Conservation (phyloP, 1,284 basidiomycete species). For the Ceratobasidium theobromae region DNA sequence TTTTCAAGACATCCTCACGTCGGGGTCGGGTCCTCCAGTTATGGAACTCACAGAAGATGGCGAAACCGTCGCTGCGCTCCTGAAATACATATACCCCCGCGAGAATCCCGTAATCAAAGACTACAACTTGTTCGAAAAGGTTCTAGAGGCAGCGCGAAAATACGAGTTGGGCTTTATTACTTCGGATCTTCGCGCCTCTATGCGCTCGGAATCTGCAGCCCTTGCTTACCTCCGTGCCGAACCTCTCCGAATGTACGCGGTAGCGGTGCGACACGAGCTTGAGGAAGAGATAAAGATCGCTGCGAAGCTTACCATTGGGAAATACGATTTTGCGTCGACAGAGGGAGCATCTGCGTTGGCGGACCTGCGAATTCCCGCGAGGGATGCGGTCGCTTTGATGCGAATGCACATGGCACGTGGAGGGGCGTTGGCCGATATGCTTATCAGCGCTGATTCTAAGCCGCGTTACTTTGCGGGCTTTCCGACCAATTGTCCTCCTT, state of each 20-base stretch:
- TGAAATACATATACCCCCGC: slow-evolving; percentile 27
- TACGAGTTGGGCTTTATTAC: slow-evolving; percentile 26
- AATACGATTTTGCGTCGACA: slow-evolving; percentile 20
- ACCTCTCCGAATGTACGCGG: slow-evolving; percentile 22
- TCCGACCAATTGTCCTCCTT: slow-evolving; percentile 17
- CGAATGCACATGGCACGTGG: slow-evolving; percentile 29
- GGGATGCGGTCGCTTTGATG: slow-evolving; percentile 17
- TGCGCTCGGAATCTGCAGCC: slow-evolving; percentile 19
- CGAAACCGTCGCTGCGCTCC: slow-evolving; percentile 23
- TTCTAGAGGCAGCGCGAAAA: slow-evolving; percentile 22
- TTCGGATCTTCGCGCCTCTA: slow-evolving; percentile 31
- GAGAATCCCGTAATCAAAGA: slow-evolving; percentile 16
- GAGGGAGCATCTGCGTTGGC: neutral
- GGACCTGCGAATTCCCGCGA: neutral
- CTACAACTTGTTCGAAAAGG: slow-evolving; percentile 19
- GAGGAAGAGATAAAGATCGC: slow-evolving; percentile 2
- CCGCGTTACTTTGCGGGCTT: slow-evolving; percentile 16
- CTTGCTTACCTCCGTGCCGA: slow-evolving; percentile 14
- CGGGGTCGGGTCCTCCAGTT: slow-evolving; percentile 24
- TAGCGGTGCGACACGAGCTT: slow-evolving; percentile 18
- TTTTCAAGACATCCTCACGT: slow-evolving; percentile 24
- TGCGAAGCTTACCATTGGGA: slow-evolving; percentile 27
- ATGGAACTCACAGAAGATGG: slow-evolving; percentile 25
- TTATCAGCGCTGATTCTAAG: slow-evolving; percentile 5
- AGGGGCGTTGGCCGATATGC: slow-evolving; percentile 5